These are phyloP conservation scores for Quillaja saponaria DNA, from an alignment of 306 rosid genomes.

Conservation along the genomic window DNA sequence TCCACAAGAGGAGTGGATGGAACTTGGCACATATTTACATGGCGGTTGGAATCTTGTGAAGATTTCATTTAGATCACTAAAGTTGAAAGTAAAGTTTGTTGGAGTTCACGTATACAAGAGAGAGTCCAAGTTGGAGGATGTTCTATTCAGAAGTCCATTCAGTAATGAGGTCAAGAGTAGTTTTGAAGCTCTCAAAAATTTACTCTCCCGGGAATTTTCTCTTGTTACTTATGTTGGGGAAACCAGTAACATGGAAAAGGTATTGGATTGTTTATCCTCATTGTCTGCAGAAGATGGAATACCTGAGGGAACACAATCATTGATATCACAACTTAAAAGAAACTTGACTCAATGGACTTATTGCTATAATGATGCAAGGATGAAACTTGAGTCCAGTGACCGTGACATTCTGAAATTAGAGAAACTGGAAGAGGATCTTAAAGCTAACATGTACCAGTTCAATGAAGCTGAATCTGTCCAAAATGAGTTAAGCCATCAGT, in stretches of 20 bases:
- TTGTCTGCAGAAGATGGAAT: conserved; percentile 6
- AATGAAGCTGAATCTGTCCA: neutral
- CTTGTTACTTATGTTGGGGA: neutral
- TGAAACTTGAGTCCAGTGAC: neutral
- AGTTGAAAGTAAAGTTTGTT: neutral
- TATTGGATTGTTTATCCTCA: conserved; percentile 9
- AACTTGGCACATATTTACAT: neutral
- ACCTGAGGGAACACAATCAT: neutral
- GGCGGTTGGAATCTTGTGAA: conserved; percentile 13
- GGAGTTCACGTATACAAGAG: conserved; percentile 5
- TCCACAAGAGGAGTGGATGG: too few species aligned
- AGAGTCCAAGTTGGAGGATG: neutral
- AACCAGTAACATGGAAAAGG: conserved; percentile 14
- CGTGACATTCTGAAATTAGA: neutral
- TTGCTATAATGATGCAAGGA: neutral
- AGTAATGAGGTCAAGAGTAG: conserved; percentile 45
- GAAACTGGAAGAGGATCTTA: neutral
- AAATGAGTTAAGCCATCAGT: neutral
- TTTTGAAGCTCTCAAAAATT: conserved; percentile 42
- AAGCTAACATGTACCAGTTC: conserved; percentile 3
- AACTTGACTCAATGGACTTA: neutral
- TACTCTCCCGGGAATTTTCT: conserved; percentile 37
- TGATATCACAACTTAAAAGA: conserved; percentile 1
- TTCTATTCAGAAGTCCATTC: conserved; percentile 27
- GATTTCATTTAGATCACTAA: neutral